phyloP scores from a whole-genome alignment of 192 early-diverging fungal species.

The Ambispora gerdemannii region DNA sequence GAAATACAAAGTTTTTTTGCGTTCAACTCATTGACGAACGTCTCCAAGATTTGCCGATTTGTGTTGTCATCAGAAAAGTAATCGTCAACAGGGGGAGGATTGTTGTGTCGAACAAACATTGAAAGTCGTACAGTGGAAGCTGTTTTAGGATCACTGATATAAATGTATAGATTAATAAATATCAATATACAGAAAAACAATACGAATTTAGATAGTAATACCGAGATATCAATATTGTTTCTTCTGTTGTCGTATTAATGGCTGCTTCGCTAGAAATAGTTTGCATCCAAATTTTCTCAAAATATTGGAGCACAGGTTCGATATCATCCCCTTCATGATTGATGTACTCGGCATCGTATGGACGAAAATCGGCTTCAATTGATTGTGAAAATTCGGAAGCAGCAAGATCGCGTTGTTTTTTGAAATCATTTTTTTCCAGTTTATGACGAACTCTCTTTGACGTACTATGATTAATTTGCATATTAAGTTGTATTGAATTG shows the following conservation, averaged over 20 bases:
- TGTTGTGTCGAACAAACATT: constrained; percentile 6
- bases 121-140: constrained; percentile 1
- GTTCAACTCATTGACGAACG: constrained; percentile 6
- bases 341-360: neutral
- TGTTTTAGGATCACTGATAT: neutral
- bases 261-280: neutral
- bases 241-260: neutral
- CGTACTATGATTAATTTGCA: neutral
- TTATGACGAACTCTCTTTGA: neutral
- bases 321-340: neutral
- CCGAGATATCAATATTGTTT: constrained; percentile 5
- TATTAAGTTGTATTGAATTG: neutral
- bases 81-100: neutral
- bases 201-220: neutral
- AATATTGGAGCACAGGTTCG: constrained; percentile 9
- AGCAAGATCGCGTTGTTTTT: neutral
- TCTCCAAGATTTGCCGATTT: neutral
- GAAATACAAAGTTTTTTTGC: constrained; percentile 9
- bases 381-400: neutral
- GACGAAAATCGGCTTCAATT: neutral
- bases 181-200: neutral
- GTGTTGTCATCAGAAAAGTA: neutral
- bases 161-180: neutral
- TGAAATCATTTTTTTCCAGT: constrained; percentile 6
- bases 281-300: constrained; percentile 6